phyloP scores from a whole-genome alignment of 257 asterid genomes.

The Schizonepeta tenuifolia region DNA sequence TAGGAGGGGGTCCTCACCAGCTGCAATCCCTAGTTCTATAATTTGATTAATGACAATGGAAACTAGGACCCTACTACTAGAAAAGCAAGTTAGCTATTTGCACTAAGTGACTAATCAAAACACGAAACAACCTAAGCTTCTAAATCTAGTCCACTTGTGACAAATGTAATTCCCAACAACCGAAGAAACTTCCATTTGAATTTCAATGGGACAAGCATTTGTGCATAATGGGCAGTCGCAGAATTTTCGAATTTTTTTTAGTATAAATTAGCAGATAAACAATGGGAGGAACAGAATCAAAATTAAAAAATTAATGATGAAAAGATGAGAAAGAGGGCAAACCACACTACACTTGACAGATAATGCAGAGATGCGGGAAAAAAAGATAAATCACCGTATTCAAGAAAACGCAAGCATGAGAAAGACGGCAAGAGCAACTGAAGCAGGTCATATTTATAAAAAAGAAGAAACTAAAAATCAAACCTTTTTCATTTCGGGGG shows the following conservation, averaged over 20 bases:
- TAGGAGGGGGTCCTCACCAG: background rate
- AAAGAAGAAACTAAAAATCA: conserved; percentile 19
- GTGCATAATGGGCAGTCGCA: conserved; percentile 13
- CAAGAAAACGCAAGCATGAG: conserved; percentile 4
- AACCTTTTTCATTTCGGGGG: conserved; percentile 20
- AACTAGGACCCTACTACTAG: background rate
- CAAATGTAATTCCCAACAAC: background rate
- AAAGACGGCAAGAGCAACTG: conserved; percentile 17
- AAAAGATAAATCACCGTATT: conserved; percentile 11
- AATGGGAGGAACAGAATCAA: background rate
- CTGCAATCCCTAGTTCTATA: background rate
- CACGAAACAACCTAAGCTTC: background rate
- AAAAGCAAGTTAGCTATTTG: background rate
- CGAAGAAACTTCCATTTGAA: conserved; percentile 1
- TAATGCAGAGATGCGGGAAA: background rate
- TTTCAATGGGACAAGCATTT: conserved; percentile 1
- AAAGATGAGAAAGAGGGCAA: background rate
- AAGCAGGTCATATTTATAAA: conserved; percentile 5
- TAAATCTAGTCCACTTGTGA: background rate
- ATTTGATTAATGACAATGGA: background rate
- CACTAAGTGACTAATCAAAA: background rate
- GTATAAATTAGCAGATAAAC: background rate
- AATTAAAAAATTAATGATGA: background rate
- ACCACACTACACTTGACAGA: conserved; percentile 5
- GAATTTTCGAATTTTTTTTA: background rate